These are phyloP conservation scores for Phytophthora pini DNA, from an alignment of 352 stramenopile species.

Conservation along the genomic window DNA sequence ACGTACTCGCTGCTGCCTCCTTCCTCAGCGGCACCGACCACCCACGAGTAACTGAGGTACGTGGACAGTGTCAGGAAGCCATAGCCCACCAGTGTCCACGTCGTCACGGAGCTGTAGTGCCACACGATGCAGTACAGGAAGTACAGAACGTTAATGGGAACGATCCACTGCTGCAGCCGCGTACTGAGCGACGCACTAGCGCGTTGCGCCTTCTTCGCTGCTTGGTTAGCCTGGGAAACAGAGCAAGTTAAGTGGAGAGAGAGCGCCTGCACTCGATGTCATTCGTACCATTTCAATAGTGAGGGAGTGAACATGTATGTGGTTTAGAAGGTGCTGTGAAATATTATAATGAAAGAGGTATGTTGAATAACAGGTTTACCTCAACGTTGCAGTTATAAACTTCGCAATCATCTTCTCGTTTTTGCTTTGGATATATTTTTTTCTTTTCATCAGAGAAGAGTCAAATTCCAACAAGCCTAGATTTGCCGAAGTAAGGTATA, in stretches of 20 bases:
- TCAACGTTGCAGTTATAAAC: no score
- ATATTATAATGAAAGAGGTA: no score
- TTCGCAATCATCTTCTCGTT: no score
- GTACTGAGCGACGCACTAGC: slow-evolving; percentile 72
- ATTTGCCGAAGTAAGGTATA: slow-evolving; percentile 1
- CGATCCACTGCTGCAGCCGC: slow-evolving; percentile 79
- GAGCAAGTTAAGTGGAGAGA: neutral
- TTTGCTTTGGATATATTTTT: no score
- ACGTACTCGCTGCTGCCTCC: slow-evolving; percentile 80
- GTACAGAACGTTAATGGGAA: slow-evolving; percentile 85
- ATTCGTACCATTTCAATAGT: slow-evolving; percentile 25
- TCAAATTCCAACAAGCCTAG: no score
- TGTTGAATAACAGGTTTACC: no score
- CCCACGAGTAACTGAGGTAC: slow-evolving; percentile 85
- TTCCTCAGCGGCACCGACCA: slow-evolving; percentile 78
- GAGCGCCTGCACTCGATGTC: no score
- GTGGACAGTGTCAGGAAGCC: slow-evolving; percentile 67
- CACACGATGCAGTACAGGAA: slow-evolving; percentile 81
- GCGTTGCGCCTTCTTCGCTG: slow-evolving; percentile 84
- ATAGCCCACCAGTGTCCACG: slow-evolving; percentile 77
- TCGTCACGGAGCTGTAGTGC: slow-evolving; percentile 68
- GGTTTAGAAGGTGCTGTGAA: no score
- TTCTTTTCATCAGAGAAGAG: no score
- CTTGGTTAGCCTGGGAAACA: slow-evolving; percentile 73
- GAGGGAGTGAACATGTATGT: neutral